Evolutionary conservation across 148 eudicot genomes (phyloP), one percentile per base, ranked within the genome.

Genomic region (Spergularia bocconei): DNA sequence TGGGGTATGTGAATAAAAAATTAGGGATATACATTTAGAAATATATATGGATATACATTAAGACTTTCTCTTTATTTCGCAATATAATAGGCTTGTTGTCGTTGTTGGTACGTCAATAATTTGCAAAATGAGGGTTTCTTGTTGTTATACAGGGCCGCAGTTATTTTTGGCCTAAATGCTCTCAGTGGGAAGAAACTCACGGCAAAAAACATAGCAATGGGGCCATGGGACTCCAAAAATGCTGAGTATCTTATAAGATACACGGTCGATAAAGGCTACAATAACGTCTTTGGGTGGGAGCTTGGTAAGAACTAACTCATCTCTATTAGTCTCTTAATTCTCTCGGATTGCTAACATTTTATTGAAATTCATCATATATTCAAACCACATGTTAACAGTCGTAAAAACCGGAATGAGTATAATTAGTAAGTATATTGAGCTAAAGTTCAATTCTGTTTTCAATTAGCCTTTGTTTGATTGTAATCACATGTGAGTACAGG

Each of bases 181-280:
- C 72, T 92, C 6, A 52, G 52, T 52, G 92, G 94, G 13, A 86
- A 84, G 69, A 79, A 60, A 23, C 71, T 90, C 41, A 63, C 66
- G 15, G 41, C 78, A 20, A 82, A 77, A 41, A 85, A 86, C 8
- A 63, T 78, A 11, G 52, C 84, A 16, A 33, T 33, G 12, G 97
- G 97, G 74, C 79, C 88, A 55, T 92, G 97, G 97, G 73, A 92
- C 74, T 76, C 89, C 1, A 90, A 81, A 79, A 92, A 92, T 83
- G 87, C 94, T 8, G 86, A 88, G 58, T 72, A 83, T 79, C 85
- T 92, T 57, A 77, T 92, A 12, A 84, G 82, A 79, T 86, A 90
- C 25, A 87, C 91, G 5, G 77, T 88, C 52, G 70, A 79, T 50
- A 87, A 78, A 69, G 86, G 84, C 29, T 90, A 88, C 77, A 71